Evolutionary conservation across 306 rosid species (phyloP), one percentile per base, ranked within the genome.

Genomic region (Acacia crassicarpa): DNA sequence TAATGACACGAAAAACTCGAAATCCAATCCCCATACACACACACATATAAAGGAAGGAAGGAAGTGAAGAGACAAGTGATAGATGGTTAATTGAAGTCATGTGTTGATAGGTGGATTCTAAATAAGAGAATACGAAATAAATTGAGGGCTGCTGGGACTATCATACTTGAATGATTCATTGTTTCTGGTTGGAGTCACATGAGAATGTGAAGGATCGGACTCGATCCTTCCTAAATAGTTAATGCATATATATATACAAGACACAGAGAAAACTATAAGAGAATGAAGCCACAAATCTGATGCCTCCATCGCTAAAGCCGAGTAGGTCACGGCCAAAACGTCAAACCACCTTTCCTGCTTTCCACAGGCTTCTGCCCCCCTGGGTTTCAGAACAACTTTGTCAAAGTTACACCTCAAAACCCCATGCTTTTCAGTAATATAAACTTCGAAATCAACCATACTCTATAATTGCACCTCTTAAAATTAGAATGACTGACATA

Each of bases 321-420:
- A 85, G 38, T 78, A 83, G 86, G 81, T 90, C 87, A 84, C 80
- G 14, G 89, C 97, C 96, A 93, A 93, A 89, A 87, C 85, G 75
- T 81, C 82, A 80, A 69, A 79, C 72, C 86, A 81, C 79, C 74
- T 83, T 80, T 86, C 84, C 81, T 78, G 74, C 80, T 83, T 87
- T 86, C 69, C 75, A 81, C 87, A 73, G 59, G 72, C 83, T 86
- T 83, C 83, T 82, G 80, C 85, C 65, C 53, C 53, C 68, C 40
- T 68, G 48, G 74, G 77, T 62, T 11, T 84, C 82, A 71, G 49
- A 83, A 75, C 79, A 81, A 81, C 84, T 78, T 87, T 63, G 79
- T 75, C 65, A 78, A 78, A 62, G 9, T 62, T 5, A 62, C 40
- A 27, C 38, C 6, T 23, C 68, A 62, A 25, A 25, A 13, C 38